Percentiles rank a stretch among this genome's conserved stretches.
Evolutionary conservation across 73 alveolate genomes (phyloP).

Genomic region (Loxodes magnus): DNA sequence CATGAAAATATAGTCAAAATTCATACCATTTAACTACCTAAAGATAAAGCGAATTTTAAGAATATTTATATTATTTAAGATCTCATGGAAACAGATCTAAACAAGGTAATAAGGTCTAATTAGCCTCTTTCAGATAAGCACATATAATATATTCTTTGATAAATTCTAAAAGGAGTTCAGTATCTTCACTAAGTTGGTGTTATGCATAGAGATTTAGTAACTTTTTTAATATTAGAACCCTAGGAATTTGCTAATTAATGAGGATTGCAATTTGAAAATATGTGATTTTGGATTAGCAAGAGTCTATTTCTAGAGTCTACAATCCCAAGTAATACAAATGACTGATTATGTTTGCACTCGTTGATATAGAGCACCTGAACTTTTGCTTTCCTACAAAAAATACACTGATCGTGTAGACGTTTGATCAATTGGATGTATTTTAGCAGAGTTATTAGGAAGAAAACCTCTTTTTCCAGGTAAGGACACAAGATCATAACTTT

Average conservation of each 20-base stretch:
- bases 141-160: constrained; percentile 46
- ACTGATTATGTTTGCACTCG: constrained; percentile 42
- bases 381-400: constrained; percentile 33
- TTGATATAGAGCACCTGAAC: constrained; percentile 64
- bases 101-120: constrained; percentile 41
- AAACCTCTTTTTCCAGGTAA: constrained; percentile 75
- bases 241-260: constrained; percentile 41
- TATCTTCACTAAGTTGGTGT: constrained; percentile 74
- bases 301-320: neutral
- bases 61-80: constrained; percentile 57
- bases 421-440: constrained; percentile 88
- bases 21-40: constrained; percentile 38
- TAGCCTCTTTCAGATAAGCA: constrained; percentile 61
- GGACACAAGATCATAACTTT: constrained; percentile 37
- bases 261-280: constrained; percentile 52
- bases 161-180: constrained; percentile 70
- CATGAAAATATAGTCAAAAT: constrained; percentile 46
- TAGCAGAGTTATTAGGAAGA: constrained; percentile 75
- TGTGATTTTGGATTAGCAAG: constrained; percentile 51
- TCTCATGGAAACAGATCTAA: constrained; percentile 77
- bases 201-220: constrained; percentile 53
- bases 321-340: constrained; percentile 20
- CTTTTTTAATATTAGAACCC: too few relatives aligned
- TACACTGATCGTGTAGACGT: constrained; percentile 42
- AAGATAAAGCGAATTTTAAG: constrained; percentile 37